Conservation (phyloP, 305 asterid species). For the Coffea humblotiana region DNA sequence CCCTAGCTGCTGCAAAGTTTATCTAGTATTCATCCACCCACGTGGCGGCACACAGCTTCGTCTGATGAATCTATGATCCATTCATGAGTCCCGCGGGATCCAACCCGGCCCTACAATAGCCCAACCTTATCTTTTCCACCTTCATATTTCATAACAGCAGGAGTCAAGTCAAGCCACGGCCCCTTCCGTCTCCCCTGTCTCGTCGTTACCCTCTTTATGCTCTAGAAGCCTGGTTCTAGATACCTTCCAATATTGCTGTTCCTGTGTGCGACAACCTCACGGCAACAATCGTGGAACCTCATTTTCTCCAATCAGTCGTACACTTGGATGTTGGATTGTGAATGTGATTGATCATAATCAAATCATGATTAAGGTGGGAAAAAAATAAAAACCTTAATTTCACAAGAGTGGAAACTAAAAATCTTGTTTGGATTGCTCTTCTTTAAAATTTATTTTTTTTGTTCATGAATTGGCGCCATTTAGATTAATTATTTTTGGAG, state of each 20-base stretch:
- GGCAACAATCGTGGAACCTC: neutral
- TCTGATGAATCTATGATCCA: neutral
- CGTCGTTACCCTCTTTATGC: neutral
- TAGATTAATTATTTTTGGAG: no score
- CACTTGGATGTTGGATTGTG: no score
- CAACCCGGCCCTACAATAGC: neutral
- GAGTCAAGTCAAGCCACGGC: neutral
- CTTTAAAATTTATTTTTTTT: no score
- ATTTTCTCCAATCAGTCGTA: neutral
- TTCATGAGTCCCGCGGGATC: neutral
- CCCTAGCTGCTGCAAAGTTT: neutral
- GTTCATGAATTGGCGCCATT: no score
- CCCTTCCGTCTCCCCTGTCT: neutral
- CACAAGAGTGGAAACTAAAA: no score
- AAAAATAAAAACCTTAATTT: no score
- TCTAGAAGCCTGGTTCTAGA: constrained; percentile 7
- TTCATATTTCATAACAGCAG: neutral
- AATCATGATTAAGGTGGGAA: no score
- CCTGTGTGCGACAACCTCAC: neutral
- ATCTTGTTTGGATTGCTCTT: no score
- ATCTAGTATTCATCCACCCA: constrained; percentile 1
- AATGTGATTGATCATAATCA: no score
- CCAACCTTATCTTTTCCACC: neutral
- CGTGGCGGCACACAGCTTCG: neutral
- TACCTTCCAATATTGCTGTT: neutral